Conservation (phyloP, 768 basidiomycete species). For the Suillus bovinus region DNA sequence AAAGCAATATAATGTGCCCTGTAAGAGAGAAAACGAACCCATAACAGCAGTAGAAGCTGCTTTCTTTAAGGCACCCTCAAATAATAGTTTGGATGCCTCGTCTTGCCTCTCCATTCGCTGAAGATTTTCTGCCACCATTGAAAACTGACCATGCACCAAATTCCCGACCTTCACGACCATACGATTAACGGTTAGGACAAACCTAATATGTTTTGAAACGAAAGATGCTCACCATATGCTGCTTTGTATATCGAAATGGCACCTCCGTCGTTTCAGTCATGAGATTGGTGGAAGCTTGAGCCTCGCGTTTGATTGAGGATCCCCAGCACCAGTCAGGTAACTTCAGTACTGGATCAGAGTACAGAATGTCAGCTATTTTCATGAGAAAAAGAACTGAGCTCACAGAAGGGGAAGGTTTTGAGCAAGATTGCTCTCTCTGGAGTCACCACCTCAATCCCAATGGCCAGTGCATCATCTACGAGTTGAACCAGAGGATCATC, state of each 20-base stretch:
- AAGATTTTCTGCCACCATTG: conserved; percentile 17
- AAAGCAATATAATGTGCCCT: background rate
- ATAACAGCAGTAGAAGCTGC: conserved; percentile 15
- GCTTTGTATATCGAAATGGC: conserved; percentile 8
- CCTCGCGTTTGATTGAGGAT: conserved; percentile 10
- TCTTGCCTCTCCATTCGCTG: conserved; percentile 17
- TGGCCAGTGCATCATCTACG: background rate
- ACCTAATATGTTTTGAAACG: no score
- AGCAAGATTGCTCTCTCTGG: conserved; percentile 7
- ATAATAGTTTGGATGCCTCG: background rate
- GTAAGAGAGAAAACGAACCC: conserved; percentile 8
- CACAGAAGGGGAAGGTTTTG: conserved; percentile 8
- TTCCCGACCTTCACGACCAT: background rate
- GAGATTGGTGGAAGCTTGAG: background rate
- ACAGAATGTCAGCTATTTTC: background rate
- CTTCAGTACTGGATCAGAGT: conserved; percentile 6
- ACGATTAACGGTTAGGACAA: background rate
- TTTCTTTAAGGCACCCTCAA: conserved; percentile 13
- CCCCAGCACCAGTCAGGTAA: conserved; percentile 17
- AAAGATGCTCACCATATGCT: conserved; percentile 9
- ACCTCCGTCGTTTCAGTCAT: conserved; percentile 1
- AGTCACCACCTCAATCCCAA: background rate
- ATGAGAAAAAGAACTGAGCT: conserved; percentile 10
- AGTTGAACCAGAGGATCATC: conserved; percentile 7
- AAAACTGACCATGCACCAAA: background rate